phyloP scores from a whole-genome alignment of 1,284 basidiomycete genomes.

The Ganoderma resinaceum region DNA sequence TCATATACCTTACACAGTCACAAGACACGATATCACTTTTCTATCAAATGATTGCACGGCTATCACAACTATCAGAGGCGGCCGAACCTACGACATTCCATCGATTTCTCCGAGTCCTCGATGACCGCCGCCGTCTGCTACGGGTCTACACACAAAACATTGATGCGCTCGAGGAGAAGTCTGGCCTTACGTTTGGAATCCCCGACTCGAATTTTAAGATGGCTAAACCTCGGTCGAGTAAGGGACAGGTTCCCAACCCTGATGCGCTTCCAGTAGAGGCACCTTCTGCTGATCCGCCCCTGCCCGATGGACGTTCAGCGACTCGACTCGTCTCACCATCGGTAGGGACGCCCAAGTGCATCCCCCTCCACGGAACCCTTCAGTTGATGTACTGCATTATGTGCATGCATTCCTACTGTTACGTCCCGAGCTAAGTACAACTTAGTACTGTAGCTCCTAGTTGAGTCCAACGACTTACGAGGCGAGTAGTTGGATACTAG shows the following conservation, averaged over 20 bases:
- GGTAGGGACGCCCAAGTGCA: slow-evolving; percentile 73
- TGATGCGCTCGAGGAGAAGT: slow-evolving; percentile 88
- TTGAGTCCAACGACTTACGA: no score
- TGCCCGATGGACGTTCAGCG: slow-evolving; percentile 21
- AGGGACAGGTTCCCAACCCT: slow-evolving; percentile 27
- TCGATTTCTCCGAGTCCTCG: slow-evolving; percentile 74
- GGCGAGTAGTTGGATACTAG: no score
- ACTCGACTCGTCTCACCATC: slow-evolving; percentile 48
- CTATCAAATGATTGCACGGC: slow-evolving; percentile 88
- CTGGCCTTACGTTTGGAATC: slow-evolving; percentile 82
- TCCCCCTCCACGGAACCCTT: slow-evolving; percentile 91
- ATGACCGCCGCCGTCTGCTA: slow-evolving; percentile 79
- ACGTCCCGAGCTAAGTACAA: no score
- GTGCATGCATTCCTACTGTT: slow-evolving; percentile 79
- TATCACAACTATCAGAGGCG: slow-evolving; percentile 75
- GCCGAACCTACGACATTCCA: slow-evolving; percentile 90
- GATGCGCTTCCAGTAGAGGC: slow-evolving; percentile 1
- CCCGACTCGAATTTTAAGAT: slow-evolving; percentile 66
- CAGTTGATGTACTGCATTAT: slow-evolving; percentile 82
- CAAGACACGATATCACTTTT: slow-evolving; percentile 82
- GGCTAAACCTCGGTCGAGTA: slow-evolving; percentile 51
- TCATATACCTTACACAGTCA: slow-evolving; percentile 52
- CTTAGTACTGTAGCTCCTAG: no score
- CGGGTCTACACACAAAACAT: slow-evolving; percentile 97
- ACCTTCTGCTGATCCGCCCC: background rate